Base-by-base conservation (phyloP, 306 rosid genomes). In the Datisca glomerata region DNA sequence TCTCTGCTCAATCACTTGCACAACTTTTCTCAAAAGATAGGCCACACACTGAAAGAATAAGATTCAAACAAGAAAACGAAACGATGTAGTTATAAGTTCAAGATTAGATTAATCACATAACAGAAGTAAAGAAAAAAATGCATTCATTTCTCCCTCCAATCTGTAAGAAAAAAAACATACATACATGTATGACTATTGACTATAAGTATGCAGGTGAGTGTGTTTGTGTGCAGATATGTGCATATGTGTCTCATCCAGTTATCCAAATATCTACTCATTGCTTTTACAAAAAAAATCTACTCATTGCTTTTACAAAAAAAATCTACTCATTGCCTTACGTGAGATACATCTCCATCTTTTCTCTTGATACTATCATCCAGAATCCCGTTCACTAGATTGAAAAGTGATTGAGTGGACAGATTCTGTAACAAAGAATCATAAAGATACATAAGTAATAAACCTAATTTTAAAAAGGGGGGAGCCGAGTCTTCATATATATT, bases 1-100 rank as follows among this genome's bases (percentile, higher is more conserved):
- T 47, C 82, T 78, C 61, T 52, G 67, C 70, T 91, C 86, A 55
- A 85, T 65, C 53, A 78, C 80, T 69, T 75, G 92, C 59, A 78
- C 42, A 60, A 85, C 70, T 66, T 80, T 91, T 65, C 74, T 71
- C 70, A 85, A 56, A 54, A 85, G 54, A 65, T 55, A 78, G 21
- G 85, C 79, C 25, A 83, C 78, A 28, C 49, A 72, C 77, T 91
- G 92, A 47, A 29, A 32, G 68, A 59, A 68, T n/a, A 62, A 54
- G 38, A n/a, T 47, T 41, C 61, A 51, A 60, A 39, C 58, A 35
- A 32, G 8, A 39, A 45, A 54, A 37, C 7, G 16, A 21, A 19
- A 10, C n/a, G 42, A 58, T 34, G 41, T 38, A 47, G 43, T 17
- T 24, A 18, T 15, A 24, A 51, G 17, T 23, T 8, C 3, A 31